Evolutionary conservation across 495 filamentous ascomycete genomes (phyloP).

Genomic region (Entonaema liquescens): DNA sequence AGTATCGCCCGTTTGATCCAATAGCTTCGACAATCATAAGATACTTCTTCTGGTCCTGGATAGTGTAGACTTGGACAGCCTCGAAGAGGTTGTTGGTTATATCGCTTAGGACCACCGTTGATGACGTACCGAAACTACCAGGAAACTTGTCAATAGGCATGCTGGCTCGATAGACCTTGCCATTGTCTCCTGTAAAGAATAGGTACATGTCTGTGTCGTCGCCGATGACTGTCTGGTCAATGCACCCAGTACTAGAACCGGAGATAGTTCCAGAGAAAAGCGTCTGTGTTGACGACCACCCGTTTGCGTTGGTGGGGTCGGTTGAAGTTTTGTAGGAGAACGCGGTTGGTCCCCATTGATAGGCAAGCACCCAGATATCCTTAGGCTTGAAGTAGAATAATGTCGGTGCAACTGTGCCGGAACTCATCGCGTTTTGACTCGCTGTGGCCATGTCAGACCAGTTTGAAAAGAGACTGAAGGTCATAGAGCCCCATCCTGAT

Average conservation of each 20-base stretch:
- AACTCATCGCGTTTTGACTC: constrained; percentile 60
- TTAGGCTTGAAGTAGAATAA: constrained; percentile 70
- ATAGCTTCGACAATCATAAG: constrained; percentile 73
- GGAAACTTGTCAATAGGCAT: constrained; percentile 70
- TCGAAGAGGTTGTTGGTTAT: constrained; percentile 66
- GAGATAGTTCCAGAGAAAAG: constrained; percentile 66
- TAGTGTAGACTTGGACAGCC: constrained; percentile 69
- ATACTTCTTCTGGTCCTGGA: constrained; percentile 59
- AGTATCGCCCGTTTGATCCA: constrained; percentile 65
- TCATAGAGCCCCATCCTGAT: constrained; percentile 63
- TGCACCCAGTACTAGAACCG: constrained; percentile 57
- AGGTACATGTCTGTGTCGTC: constrained; percentile 67
- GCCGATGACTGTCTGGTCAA: constrained; percentile 70
- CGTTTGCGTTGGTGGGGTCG: constrained; percentile 64
- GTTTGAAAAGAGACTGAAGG: constrained; percentile 63
- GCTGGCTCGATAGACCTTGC: constrained; percentile 67
- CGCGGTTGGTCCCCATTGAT: constrained; percentile 66
- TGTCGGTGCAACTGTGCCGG: constrained; percentile 64
- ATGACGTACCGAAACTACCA: constrained; percentile 61
- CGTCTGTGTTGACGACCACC: constrained; percentile 62
- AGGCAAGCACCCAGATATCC: constrained; percentile 66
- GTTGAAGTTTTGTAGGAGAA: constrained; percentile 68
- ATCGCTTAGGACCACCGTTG: constrained; percentile 60
- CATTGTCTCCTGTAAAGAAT: constrained; percentile 73
- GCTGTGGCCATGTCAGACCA: constrained; percentile 64